Conservation (phyloP, 129 eudicot species). For the Chrysanthemum makinoi region DNA sequence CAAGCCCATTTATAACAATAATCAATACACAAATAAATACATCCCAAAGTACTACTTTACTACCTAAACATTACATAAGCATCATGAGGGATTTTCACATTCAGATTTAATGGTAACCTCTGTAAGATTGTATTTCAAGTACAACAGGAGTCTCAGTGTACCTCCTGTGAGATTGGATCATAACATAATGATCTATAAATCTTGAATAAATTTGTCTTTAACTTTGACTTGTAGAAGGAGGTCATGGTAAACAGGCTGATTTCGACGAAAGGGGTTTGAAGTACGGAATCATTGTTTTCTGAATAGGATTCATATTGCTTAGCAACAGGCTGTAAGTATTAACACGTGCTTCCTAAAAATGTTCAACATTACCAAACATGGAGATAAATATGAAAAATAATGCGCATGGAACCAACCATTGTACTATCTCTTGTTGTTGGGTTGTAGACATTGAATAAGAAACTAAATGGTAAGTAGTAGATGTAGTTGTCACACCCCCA, state of each 20-base stretch:
- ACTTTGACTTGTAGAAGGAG: slow-evolving; percentile 31
- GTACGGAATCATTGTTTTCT: slow-evolving; percentile 27
- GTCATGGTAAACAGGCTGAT: slow-evolving; percentile 29
- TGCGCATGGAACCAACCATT: not conserved
- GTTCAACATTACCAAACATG: not conserved
- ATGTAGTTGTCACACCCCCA: no score
- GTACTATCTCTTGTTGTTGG: slow-evolving; percentile 37
- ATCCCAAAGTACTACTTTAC: no score
- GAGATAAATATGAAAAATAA: not conserved
- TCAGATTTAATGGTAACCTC: slow-evolving; percentile 28
- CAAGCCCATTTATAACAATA: no score
- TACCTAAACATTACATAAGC: slow-evolving; percentile 11
- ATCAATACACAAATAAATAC: no score
- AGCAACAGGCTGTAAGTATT: slow-evolving; percentile 34
- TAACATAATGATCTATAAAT: slow-evolving; percentile 31
- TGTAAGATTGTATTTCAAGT: slow-evolving; percentile 28
- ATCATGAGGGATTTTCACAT: slow-evolving; percentile 18
- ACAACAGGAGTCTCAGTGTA: slow-evolving; percentile 32
- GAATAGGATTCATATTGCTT: slow-evolving; percentile 21
- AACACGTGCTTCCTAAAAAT: slow-evolving; percentile 49
- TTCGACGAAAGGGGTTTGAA: slow-evolving; percentile 23
- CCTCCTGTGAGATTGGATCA: slow-evolving; percentile 32
- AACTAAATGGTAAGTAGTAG: slow-evolving; percentile 27
- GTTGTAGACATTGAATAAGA: slow-evolving; percentile 25
- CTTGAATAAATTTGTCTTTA: slow-evolving; percentile 13